Evolutionary conservation across 495 filamentous ascomycete species (phyloP).

Genomic region (Chaetomium tenue): DNA sequence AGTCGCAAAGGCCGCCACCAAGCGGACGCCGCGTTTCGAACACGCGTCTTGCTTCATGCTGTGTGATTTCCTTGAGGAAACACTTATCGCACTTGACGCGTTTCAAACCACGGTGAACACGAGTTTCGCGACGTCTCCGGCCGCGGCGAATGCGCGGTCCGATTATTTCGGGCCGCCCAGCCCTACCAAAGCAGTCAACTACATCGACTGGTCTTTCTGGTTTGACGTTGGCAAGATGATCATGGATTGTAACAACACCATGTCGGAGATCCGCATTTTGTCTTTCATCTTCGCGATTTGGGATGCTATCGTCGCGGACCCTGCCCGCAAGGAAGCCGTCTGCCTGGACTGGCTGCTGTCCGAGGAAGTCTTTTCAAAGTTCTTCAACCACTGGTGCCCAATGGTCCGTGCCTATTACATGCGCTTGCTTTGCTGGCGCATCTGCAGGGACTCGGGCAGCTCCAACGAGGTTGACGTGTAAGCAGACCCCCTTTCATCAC

Average conservation of each 20-base stretch:
- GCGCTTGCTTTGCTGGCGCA: slow-evolving; percentile 87
- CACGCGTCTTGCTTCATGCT: slow-evolving; percentile 87
- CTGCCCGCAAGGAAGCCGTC: slow-evolving; percentile 65
- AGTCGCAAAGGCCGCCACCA: slow-evolving; percentile 69
- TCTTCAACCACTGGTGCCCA: slow-evolving; percentile 97
- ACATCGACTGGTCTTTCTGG: slow-evolving; percentile 87
- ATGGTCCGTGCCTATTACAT: slow-evolving; percentile 98
- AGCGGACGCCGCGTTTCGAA: slow-evolving; percentile 77
- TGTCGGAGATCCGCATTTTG: slow-evolving; percentile 87
- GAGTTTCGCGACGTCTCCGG: slow-evolving; percentile 35
- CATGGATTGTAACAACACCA: slow-evolving; percentile 83
- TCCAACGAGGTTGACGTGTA: slow-evolving; percentile 67
- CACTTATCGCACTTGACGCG: slow-evolving; percentile 42
- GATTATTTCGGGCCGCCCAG: slow-evolving; percentile 19
- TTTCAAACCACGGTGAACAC: slow-evolving; percentile 49
- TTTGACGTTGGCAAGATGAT: slow-evolving; percentile 78
- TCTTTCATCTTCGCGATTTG: slow-evolving; percentile 82
- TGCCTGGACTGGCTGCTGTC: slow-evolving; percentile 81
- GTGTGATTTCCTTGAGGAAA: slow-evolving; percentile 89
- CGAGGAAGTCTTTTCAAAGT: slow-evolving; percentile 71
- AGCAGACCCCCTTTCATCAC: slow-evolving; percentile 37
- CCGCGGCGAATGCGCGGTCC: slow-evolving; percentile 17
- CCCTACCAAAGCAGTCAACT: slow-evolving; percentile 24
- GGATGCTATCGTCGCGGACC: slow-evolving; percentile 67
- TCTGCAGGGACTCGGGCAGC: slow-evolving; percentile 74